Evolutionary conservation across 2,329 filamentous ascomycete genomes (phyloP).

Genomic region (Claviceps africana): DNA sequence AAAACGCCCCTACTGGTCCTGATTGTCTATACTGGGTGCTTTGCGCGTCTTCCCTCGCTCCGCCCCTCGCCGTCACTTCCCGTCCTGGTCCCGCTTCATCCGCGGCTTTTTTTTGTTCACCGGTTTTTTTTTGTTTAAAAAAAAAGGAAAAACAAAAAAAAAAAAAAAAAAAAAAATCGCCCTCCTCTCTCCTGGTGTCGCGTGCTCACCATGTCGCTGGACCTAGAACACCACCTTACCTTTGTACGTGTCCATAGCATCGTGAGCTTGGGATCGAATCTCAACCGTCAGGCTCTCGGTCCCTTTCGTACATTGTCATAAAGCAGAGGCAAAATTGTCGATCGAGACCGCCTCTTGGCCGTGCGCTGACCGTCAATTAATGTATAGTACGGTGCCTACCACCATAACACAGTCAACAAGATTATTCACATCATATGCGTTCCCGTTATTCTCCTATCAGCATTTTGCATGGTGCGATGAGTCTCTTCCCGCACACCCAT

Average conservation of each 20-base stretch:
- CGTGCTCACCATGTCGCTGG: conserved; percentile 44
- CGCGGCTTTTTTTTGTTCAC: conserved; percentile 4
- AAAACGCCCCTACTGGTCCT: neutral
- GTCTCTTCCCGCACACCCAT: conserved; percentile 1
- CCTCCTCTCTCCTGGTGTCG: neutral
- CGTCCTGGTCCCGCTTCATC: neutral
- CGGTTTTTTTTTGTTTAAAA: neutral
- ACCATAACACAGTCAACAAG: conserved; percentile 64
- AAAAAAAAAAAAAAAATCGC: neutral
- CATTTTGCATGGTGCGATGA: conserved; percentile 52
- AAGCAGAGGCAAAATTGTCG: neutral
- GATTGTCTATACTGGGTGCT: neutral
- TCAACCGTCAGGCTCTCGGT: neutral
- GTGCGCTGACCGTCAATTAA: conserved; percentile 1
- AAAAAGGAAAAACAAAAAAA: neutral
- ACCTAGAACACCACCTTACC: conserved; percentile 68
- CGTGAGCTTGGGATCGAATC: neutral
- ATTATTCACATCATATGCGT: conserved; percentile 70
- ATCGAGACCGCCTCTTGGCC: neutral
- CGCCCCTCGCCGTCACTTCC: conserved; percentile 3
- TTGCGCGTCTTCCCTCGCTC: neutral
- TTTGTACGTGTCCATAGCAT: conserved; percentile 39
- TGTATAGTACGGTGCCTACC: conserved; percentile 66
- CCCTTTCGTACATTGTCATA: neutral
- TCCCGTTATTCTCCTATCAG: conserved; percentile 58